phyloP scores from a whole-genome alignment of 441 rosid genomes.

The Euphorbia corollata region DNA sequence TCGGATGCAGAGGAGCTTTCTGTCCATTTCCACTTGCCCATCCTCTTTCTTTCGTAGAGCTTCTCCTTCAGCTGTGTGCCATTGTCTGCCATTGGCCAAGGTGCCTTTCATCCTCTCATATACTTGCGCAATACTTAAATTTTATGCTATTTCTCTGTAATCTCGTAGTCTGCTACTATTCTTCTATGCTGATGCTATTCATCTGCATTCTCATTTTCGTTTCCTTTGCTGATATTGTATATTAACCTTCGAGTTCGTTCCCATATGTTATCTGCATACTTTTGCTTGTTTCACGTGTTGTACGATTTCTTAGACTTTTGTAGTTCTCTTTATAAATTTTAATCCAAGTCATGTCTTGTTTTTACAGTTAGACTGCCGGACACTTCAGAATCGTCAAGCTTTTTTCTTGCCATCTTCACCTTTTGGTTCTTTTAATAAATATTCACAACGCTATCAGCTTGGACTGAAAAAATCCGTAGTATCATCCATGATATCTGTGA shows the following conservation, averaged over 20 bases:
- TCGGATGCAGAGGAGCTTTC: constrained; percentile 31
- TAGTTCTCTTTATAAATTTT: not conserved
- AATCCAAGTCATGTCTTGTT: constrained; percentile 13
- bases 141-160: not conserved
- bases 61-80: constrained; percentile 9
- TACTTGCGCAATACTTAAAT: not conserved
- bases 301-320: too few species aligned
- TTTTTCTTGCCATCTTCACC: constrained; percentile 23
- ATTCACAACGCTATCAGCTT: constrained; percentile 29
- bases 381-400: constrained; percentile 26
- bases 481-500: constrained; percentile 16
- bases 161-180: too few species aligned
- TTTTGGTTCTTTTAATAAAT: constrained; percentile 20
- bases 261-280: too few species aligned
- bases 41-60: constrained; percentile 7
- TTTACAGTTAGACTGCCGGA: constrained; percentile 42
- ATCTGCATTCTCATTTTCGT: too few species aligned
- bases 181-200: too few species aligned
- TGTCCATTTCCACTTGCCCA: constrained; percentile 24
- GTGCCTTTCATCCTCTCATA: constrained; percentile 18
- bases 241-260: too few species aligned
- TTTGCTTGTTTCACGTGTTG: too few species aligned
- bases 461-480: constrained; percentile 26
- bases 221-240: too few species aligned
- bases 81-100: constrained; percentile 46